These are phyloP conservation scores for Wickerhamiella lipophila DNA, from an alignment of 805 yeast genomes.

Conservation along the genomic window DNA sequence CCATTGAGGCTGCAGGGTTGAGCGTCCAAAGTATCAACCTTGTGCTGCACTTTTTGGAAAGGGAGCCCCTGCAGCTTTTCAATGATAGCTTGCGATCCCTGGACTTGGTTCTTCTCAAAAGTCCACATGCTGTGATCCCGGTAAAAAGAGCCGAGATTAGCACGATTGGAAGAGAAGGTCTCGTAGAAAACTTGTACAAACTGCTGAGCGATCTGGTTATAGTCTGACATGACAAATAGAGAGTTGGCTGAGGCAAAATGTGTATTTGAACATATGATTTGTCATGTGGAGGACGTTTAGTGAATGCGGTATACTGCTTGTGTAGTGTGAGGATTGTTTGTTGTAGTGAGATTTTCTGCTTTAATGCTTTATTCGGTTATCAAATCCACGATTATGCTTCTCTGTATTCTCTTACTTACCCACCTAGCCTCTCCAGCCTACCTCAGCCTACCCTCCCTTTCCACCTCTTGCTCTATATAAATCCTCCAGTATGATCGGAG, in stretches of 20 bases:
- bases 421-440: too few relatives aligned
- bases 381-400: too few relatives aligned
- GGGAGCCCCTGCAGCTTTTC: constrained; percentile 85
- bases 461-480: neutral
- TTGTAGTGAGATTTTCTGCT: too few relatives aligned
- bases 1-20: constrained; percentile 92
- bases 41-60: constrained; percentile 83
- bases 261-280: neutral
- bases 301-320: too few relatives aligned
- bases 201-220: constrained; percentile 39
- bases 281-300: neutral
- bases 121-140: constrained; percentile 97
- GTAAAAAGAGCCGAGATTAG: constrained; percentile 84
- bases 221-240: constrained; percentile 21
- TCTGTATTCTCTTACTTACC: too few relatives aligned
- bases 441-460: too few relatives aligned
- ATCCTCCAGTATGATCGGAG: constrained; percentile 19
- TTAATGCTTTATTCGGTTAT: too few relatives aligned
- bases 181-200: constrained; percentile 91
- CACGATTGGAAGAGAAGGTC: constrained; percentile 86
- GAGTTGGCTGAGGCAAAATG: neutral
- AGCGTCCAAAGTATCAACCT: constrained; percentile 90
- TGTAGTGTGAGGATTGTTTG: too few relatives aligned
- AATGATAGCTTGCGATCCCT: constrained; percentile 85
- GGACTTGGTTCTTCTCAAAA: constrained; percentile 85